Evolutionary conservation across 106 monocot genomes (phyloP).

Genomic region (Cymbidium sinense): DNA sequence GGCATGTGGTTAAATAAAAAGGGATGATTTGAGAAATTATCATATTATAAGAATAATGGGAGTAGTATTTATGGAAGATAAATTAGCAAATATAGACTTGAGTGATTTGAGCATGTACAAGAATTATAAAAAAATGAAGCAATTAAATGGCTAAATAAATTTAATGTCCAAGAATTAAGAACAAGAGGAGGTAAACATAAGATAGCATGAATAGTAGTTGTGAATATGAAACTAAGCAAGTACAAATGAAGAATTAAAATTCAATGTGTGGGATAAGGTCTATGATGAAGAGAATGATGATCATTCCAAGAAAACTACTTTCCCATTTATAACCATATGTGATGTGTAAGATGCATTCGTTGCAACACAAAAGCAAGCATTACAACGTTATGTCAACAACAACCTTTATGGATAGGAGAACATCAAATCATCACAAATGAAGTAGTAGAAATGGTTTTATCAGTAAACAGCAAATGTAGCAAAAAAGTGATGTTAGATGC

Average conservation of each 20-base stretch:
- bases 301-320: not conserved
- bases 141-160: not conserved
- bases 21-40: no score
- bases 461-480: no score
- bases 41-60: not conserved
- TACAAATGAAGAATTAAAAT: not conserved
- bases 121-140: not conserved
- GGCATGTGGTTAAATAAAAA: no score
- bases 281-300: not conserved
- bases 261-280: not conserved
- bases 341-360: not conserved
- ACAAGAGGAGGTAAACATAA: no score
- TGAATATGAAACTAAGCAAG: no score
- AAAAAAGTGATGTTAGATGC: not conserved
- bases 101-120: not conserved
- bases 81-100: not conserved
- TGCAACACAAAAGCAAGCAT: not conserved
- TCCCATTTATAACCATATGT: not conserved
- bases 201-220: no score
- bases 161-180: no score
- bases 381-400: not conserved
- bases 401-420: no score
- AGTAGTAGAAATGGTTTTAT: not conserved
- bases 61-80: not conserved
- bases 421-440: not conserved